Evolutionary conservation across 2,329 filamentous ascomycete genomes (phyloP).

Genomic region (Alternaria burnsii): DNA sequence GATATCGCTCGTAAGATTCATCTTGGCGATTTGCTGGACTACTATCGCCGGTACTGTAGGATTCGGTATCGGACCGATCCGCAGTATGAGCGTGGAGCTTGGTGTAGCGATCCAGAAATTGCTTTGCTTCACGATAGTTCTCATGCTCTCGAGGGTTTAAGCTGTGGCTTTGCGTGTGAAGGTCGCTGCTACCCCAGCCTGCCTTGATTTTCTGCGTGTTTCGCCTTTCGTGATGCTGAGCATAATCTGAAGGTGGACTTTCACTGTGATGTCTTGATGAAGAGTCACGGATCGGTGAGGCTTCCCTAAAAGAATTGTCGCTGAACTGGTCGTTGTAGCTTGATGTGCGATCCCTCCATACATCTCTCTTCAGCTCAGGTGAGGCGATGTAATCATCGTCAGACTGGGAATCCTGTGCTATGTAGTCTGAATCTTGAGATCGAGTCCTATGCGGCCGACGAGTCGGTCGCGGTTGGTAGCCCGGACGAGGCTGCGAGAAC

Average conservation of each 20-base stretch:
- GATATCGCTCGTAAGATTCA: not conserved
- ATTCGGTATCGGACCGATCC: constrained; percentile 5
- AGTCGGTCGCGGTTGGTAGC: not conserved
- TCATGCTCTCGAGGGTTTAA: constrained; percentile 10
- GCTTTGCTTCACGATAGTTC: constrained; percentile 15
- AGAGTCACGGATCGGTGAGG: constrained; percentile 1
- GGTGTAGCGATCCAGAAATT: constrained; percentile 8
- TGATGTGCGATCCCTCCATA: not conserved
- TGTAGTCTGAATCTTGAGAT: constrained; percentile 9
- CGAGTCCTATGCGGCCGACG: not conserved
- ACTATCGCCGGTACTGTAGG: not conserved
- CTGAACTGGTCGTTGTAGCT: constrained; percentile 3
- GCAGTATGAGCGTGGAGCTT: not conserved
- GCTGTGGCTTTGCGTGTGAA: constrained; percentile 22
- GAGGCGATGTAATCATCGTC: constrained; percentile 16
- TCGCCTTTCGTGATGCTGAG: not conserved
- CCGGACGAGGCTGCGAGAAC: not conserved
- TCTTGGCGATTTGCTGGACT: not conserved
- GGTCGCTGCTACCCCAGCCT: constrained; percentile 19
- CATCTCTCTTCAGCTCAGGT: constrained; percentile 1
- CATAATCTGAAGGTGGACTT: not conserved
- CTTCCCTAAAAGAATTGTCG: not conserved
- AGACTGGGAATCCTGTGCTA: constrained; percentile 3
- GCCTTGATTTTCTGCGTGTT: constrained; percentile 11
- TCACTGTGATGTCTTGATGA: not conserved